phyloP scores from a whole-genome alignment of 495 filamentous ascomycete species.

The Neohortaea acidophila region DNA sequence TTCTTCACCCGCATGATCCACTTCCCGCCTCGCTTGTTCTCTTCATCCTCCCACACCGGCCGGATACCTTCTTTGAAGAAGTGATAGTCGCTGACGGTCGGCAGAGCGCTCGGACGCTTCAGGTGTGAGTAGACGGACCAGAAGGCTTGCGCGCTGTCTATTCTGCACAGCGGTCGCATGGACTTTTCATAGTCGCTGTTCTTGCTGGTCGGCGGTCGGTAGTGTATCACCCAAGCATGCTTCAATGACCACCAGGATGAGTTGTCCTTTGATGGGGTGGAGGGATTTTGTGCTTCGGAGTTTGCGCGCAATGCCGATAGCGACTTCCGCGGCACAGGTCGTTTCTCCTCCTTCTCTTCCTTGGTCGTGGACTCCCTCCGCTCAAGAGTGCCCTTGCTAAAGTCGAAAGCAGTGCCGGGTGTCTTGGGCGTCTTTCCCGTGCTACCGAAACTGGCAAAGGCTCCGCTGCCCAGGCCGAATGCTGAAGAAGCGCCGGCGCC shows the following conservation, averaged over 20 bases:
- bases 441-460: conserved; percentile 91
- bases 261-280: conserved; percentile 6
- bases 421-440: conserved; percentile 74
- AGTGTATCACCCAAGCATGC: conserved; percentile 92
- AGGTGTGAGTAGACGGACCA: conserved; percentile 85
- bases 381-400: conserved; percentile 31
- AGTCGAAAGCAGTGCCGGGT: conserved; percentile 64
- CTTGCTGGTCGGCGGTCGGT: conserved; percentile 83
- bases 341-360: conserved; percentile 12
- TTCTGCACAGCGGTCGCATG: conserved; percentile 65
- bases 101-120: conserved; percentile 72
- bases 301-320: conserved; percentile 7
- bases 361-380: conserved; percentile 15
- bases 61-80: conserved; percentile 94
- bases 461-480: conserved; percentile 85
- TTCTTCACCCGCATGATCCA: conserved; percentile 95
- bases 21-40: conserved; percentile 90
- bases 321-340: conserved; percentile 11
- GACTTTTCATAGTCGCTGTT: conserved; percentile 98
- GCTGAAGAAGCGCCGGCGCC: conserved; percentile 76
- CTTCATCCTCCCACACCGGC: conserved; percentile 96
- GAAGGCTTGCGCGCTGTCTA: conserved; percentile 77
- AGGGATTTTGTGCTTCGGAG: conserved; percentile 40
- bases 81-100: conserved; percentile 92
- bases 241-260: conserved; percentile 38